Evolutionary conservation across 108 stramenopile genomes (phyloP).

Genomic region (Mayamaea pseudoterrestris): DNA sequence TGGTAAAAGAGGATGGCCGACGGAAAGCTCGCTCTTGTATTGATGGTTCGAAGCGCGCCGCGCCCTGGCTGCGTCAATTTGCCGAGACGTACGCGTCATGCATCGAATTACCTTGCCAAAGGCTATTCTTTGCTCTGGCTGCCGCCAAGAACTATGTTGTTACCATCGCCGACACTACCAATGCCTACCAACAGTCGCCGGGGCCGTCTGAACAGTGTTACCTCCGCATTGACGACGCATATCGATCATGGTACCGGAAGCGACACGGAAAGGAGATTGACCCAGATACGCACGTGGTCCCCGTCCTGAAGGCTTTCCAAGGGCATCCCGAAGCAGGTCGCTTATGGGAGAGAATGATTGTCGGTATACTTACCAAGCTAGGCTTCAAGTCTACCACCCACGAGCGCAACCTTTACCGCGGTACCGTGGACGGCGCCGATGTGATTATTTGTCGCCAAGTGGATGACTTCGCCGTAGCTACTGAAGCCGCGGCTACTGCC

Average conservation of each 20-base stretch:
- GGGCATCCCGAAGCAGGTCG: slow-evolving; percentile 17
- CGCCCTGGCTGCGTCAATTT: slow-evolving; percentile 10
- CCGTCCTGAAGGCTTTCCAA: slow-evolving; percentile 14
- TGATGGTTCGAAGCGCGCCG: slow-evolving; percentile 18
- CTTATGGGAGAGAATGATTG: slow-evolving; percentile 14
- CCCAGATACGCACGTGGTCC: slow-evolving; percentile 9
- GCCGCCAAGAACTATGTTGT: slow-evolving; percentile 7
- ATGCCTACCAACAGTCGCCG: slow-evolving; percentile 24
- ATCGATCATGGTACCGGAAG: slow-evolving; percentile 15
- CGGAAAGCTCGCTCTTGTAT: slow-evolving; percentile 11
- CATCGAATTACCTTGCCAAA: slow-evolving; percentile 18
- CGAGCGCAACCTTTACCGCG: slow-evolving; percentile 20
- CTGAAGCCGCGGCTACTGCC: neutral
- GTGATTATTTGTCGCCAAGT: slow-evolving; percentile 29
- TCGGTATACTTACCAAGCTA: slow-evolving; percentile 11
- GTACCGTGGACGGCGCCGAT: slow-evolving; percentile 3
- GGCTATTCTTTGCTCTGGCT: slow-evolving; percentile 18
- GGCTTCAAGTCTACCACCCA: slow-evolving; percentile 20
- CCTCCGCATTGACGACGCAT: slow-evolving; percentile 18
- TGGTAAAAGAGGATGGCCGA: slow-evolving; percentile 9
- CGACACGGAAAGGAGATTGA: slow-evolving; percentile 3
- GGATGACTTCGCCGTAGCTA: slow-evolving; percentile 28
- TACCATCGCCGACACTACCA: slow-evolving; percentile 19
- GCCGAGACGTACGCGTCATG: slow-evolving; percentile 10
- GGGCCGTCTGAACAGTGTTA: slow-evolving; percentile 14